phyloP scores from a whole-genome alignment of 176 grass and related monocot species.

The Hyparrhenia diplandra region DNA sequence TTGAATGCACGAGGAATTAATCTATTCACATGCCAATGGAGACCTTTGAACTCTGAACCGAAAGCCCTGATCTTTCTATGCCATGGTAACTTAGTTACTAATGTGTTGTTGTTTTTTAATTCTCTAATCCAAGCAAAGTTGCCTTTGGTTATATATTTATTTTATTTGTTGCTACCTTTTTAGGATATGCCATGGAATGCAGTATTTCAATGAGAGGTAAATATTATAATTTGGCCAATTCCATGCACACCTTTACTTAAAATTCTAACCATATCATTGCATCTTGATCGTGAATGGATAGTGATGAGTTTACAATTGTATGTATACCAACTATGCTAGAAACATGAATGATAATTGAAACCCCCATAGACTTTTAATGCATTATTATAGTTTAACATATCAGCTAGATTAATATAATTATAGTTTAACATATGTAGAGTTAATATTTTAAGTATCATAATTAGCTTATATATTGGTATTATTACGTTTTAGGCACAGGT shows the following conservation, averaged over 20 bases:
- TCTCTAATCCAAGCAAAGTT: neutral
- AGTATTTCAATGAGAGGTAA: constrained; percentile 88
- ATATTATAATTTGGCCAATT: neutral
- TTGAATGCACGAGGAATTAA: constrained; percentile 43
- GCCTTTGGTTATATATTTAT: neutral
- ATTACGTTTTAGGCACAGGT: constrained; percentile 41
- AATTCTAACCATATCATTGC: neutral
- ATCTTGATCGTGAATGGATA: neutral
- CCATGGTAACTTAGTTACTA: constrained; percentile 38
- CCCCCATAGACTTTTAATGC: neutral
- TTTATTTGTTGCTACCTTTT: neutral
- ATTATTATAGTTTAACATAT: neutral
- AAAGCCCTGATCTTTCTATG: constrained; percentile 79
- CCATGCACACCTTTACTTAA: neutral
- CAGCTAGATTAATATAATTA: no score
- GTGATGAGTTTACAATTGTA: neutral
- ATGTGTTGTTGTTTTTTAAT: neutral
- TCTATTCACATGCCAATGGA: constrained; percentile 66
- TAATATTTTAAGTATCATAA: neutral
- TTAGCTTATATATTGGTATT: neutral
- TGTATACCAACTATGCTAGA: neutral
- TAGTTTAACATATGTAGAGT: no score
- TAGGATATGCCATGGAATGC: constrained; percentile 82
- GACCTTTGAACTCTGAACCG: constrained; percentile 34
- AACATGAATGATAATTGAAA: neutral